Conservation (phyloP, 2,329 filamentous ascomycete genomes). For the Hypoxylon rubiginosum region DNA sequence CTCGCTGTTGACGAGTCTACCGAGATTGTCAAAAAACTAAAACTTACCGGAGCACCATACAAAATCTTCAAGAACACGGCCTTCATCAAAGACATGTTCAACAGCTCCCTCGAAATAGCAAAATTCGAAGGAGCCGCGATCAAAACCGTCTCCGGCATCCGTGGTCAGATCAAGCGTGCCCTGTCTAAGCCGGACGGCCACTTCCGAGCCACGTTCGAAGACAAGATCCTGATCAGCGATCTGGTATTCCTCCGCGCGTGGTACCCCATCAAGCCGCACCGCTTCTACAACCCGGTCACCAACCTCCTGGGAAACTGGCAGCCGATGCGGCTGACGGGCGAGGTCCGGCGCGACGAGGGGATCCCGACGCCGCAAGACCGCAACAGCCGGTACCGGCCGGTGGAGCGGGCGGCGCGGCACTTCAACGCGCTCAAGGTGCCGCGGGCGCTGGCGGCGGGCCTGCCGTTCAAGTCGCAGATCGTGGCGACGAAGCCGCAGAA, state of each 20-base stretch:
- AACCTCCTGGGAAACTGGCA: slow-evolving; percentile 91
- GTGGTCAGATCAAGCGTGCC: slow-evolving; percentile 97
- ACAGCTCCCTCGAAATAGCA: slow-evolving; percentile 89
- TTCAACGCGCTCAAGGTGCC: slow-evolving; percentile 87
- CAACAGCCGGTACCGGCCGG: slow-evolving; percentile 85
- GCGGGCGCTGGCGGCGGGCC: slow-evolving; percentile 80
- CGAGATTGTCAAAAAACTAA: slow-evolving; percentile 99
- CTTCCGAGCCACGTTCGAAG: slow-evolving; percentile 97
- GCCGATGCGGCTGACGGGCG: slow-evolving; percentile 92
- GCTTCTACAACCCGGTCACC: slow-evolving; percentile 96
- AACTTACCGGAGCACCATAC: slow-evolving; percentile 91
- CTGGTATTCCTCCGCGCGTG: slow-evolving; percentile 96
- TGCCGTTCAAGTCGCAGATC: slow-evolving; percentile 95
- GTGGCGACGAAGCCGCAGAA: slow-evolving; percentile 83
- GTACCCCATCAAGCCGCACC: slow-evolving; percentile 95
- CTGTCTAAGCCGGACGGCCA: slow-evolving; percentile 93
- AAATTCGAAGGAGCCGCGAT: slow-evolving; percentile 98
- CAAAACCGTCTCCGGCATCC: slow-evolving; percentile 93
- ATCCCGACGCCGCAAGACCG: slow-evolving; percentile 83
- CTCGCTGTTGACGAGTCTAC: slow-evolving; percentile 94
- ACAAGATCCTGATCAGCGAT: slow-evolving; percentile 97
- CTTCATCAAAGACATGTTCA: slow-evolving; percentile 99
- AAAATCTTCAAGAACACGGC: slow-evolving; percentile 99
- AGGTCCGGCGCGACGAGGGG: slow-evolving; percentile 83
- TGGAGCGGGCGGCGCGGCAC: slow-evolving; percentile 76